Evolutionary conservation across 2,329 filamentous ascomycete genomes (phyloP).

Genomic region (Penicillium decumbens): DNA sequence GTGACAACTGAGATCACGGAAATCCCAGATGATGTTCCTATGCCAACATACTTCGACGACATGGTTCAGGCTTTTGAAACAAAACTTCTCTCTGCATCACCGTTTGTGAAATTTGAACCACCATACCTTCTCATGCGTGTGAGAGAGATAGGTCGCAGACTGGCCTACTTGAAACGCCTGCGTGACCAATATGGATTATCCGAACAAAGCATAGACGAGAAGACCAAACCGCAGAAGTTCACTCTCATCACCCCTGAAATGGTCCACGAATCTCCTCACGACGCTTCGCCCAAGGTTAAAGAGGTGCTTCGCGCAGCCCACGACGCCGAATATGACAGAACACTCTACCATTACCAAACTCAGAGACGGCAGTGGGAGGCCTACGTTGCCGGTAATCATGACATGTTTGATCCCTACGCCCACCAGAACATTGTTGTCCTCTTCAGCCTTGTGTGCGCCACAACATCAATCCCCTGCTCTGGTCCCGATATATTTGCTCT

Average conservation of each 20-base stretch:
- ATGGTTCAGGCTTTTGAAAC: constrained; percentile 92
- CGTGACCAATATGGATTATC: constrained; percentile 61
- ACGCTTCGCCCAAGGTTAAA: constrained; percentile 78
- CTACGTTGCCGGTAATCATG: constrained; percentile 80
- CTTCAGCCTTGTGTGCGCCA: constrained; percentile 88
- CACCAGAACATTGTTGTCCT: constrained; percentile 96
- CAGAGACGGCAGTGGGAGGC: constrained; percentile 96
- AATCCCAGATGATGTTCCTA: constrained; percentile 71
- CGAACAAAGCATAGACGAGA: constrained; percentile 53
- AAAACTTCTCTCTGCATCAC: constrained; percentile 88
- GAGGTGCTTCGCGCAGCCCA: constrained; percentile 93
- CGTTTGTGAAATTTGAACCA: constrained; percentile 91
- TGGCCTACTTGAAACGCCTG: constrained; percentile 76
- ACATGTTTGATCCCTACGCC: constrained; percentile 88
- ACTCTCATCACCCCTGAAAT: constrained; percentile 92
- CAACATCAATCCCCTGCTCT: constrained; percentile 86
- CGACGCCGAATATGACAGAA: constrained; percentile 94
- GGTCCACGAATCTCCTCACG: constrained; percentile 78
- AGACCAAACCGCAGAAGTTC: constrained; percentile 66
- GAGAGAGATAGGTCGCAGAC: constrained; percentile 78
- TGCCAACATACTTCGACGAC: constrained; percentile 90
- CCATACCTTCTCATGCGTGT: constrained; percentile 90
- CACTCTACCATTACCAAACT: constrained; percentile 85
- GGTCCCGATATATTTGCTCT: constrained; percentile 88
- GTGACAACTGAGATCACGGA: constrained; percentile 38